Base-by-base conservation (phyloP, 228 moss, liverwort and hornwort species). In the Sphagnum fallax region DNA sequence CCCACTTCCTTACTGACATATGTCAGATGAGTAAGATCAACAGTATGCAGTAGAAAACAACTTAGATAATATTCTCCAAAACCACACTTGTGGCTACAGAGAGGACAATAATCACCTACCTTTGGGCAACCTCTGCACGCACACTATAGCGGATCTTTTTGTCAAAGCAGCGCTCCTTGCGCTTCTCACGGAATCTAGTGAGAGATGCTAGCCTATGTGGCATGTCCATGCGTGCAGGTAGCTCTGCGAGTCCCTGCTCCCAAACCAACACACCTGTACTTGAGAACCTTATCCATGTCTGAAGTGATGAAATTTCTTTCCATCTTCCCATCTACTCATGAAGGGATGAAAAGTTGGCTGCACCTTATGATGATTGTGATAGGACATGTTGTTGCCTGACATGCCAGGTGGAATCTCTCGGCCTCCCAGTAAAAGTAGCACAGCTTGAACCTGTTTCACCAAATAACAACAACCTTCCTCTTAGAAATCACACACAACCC, bases 401-500 rank as follows among this genome's bases (percentile, higher is more conserved):
- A 98, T 98, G 76, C 98, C 93, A 8, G 98, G 89, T 52, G 98
- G 98, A 70, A 98, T 98, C 81, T 98, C 98, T 16, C 98, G 91
- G 65, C 98, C 98, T 52, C 98, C 98, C 76, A 98, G 69, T 65
- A 98, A 74, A 67, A 98, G 90, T 67, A 98, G 90, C 72, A 98
- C 98, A 70, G 98, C 98, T 83, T 98, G 98, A 57, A 98, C 97
- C 97, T 97, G 76, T 48, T 1, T 55, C 55, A 8, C 8, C 55
- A 55, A 8, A 12, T 12, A 12, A 8, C 55, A 55, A 55, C 55
- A 32, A 32, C 32, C 32, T 32, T 32, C 32, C 32, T 32, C 32
- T 32, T 32, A 32, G 32, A 32, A 32, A 32, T 32, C 32, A 32
- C 32, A 32, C 32, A 32, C 32, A 32, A 32, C 32, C 32, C 32